Evolutionary conservation across 129 eudicot species (phyloP).

Genomic region (Flaveria brownii): DNA sequence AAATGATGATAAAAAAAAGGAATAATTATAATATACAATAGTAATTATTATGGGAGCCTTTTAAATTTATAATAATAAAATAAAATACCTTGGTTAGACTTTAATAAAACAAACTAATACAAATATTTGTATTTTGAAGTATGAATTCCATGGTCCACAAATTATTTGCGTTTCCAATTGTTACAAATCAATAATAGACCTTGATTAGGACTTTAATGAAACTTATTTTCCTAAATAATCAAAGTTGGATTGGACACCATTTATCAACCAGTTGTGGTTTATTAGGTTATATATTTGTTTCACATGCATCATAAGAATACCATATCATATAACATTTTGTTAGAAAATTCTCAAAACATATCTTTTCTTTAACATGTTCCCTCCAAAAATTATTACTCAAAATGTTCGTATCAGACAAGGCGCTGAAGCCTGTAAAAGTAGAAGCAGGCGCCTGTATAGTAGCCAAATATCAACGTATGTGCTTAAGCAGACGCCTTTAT

Average conservation of each 20-base stretch:
- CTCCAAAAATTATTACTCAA: too few species aligned
- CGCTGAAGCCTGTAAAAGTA: too few species aligned
- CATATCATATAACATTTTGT: neutral
- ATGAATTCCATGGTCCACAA: slow-evolving; percentile 27
- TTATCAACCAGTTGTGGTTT: too few species aligned
- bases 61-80: neutral
- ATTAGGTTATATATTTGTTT: neutral
- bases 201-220: slow-evolving; percentile 28
- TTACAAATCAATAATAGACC: slow-evolving; percentile 23
- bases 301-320: neutral
- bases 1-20: too few species aligned
- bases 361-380: too few species aligned
- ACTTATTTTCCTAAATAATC: neutral
- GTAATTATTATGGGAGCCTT: neutral
- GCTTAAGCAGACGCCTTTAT: too few species aligned
- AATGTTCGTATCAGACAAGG: too few species aligned
- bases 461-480: too few species aligned
- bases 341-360: too few species aligned
- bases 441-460: too few species aligned
- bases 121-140: neutral
- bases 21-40: neutral
- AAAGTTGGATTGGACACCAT: too few species aligned
- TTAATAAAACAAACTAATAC: neutral
- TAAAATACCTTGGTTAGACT: neutral
- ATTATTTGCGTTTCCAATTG: slow-evolving; percentile 30